Percentiles rank a stretch among this genome's conserved stretches.
phyloP scores from a whole-genome alignment of 1,139 yeast genomes.

The Geotrichum bryndzae region DNA sequence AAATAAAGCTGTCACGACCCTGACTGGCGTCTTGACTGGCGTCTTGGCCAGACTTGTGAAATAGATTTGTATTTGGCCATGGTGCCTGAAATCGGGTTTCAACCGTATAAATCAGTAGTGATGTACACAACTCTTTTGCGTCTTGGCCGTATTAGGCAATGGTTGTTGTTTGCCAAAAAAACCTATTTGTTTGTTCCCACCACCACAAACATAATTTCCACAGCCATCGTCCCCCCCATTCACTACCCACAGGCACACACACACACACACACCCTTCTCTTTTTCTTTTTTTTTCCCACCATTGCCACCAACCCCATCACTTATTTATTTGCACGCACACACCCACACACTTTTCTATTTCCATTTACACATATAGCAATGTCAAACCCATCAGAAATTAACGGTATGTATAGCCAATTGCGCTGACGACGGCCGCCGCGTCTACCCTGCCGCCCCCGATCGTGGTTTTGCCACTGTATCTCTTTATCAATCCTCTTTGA shows the following conservation, averaged over 20 bases:
- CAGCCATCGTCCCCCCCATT: neutral
- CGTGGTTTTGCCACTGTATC: neutral
- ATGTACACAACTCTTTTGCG: neutral
- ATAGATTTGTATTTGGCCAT: neutral
- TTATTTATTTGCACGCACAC: neutral
- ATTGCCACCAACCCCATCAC: neutral
- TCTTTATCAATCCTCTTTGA: neutral
- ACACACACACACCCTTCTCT: neutral
- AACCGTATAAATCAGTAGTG: neutral
- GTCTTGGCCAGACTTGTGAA: neutral
- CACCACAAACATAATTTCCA: neutral
- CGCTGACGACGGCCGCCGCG: neutral
- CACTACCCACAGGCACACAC: neutral
- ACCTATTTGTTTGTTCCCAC: neutral
- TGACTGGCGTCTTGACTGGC: neutral
- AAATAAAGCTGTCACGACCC: neutral
- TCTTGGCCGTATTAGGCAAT: neutral
- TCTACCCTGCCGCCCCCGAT: neutral
- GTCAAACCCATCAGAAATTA: constrained; percentile 35
- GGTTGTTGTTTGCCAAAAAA: neutral
- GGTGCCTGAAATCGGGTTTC: neutral
- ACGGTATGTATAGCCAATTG: constrained; percentile 26
- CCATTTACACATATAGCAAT: constrained; percentile 17
- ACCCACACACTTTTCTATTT: neutral
- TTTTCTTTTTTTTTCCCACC: neutral